Evolutionary conservation across 2,329 filamentous ascomycete species (phyloP).

Genomic region (Didymella lethalis): DNA sequence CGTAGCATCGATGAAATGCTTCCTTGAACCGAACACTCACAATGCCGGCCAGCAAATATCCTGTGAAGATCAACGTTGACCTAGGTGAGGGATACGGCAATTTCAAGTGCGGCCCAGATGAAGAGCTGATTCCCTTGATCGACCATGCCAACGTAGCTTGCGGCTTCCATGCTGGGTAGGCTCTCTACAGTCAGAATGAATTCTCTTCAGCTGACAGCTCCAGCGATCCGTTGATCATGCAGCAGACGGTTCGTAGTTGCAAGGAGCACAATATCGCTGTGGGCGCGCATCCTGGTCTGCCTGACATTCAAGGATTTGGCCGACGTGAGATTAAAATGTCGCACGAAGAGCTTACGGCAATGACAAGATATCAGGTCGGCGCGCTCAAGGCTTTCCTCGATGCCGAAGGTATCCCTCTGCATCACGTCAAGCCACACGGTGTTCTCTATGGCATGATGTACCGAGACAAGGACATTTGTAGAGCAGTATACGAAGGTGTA

Average conservation of each 20-base stretch:
- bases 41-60: conserved; percentile 61
- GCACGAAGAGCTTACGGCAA: conserved; percentile 64
- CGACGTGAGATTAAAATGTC: conserved; percentile 67
- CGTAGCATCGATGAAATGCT: neutral
- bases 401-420: conserved; percentile 62
- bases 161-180: conserved; percentile 61
- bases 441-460: conserved; percentile 67
- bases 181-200: neutral
- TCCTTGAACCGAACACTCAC: conserved; percentile 17
- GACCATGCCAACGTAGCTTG: conserved; percentile 71
- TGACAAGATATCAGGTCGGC: conserved; percentile 69
- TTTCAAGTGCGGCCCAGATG: conserved; percentile 63
- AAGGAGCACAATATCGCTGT: conserved; percentile 65
- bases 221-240: conserved; percentile 69
- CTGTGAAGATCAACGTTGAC: conserved; percentile 63
- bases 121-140: conserved; percentile 67
- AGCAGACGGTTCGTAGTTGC: conserved; percentile 64
- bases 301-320: conserved; percentile 72
- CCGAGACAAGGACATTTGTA: conserved; percentile 60
- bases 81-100: conserved; percentile 63
- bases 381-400: conserved; percentile 67
- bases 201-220: conserved; percentile 13
- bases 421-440: conserved; percentile 71
- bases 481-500: conserved; percentile 62
- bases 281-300: conserved; percentile 70